phyloP scores from a whole-genome alignment of 768 basidiomycete genomes.

The Strobilomyces echinocephalus region DNA sequence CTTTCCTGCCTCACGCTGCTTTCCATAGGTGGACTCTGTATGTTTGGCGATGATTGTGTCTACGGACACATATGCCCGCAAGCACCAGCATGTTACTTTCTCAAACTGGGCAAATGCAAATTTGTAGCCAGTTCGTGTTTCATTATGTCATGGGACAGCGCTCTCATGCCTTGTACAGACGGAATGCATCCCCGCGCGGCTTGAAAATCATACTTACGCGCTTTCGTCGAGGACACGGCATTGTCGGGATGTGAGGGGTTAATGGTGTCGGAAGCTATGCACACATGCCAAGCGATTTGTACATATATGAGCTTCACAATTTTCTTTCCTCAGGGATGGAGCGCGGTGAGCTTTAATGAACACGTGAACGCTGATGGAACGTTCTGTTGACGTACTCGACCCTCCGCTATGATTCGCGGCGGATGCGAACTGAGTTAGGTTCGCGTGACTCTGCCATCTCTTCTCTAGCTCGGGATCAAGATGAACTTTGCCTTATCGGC shows the following conservation, averaged over 20 bases:
- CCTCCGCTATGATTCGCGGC: slow-evolving; percentile 25
- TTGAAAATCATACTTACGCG: slow-evolving; percentile 15
- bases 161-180: slow-evolving; percentile 24
- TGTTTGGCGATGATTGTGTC: slow-evolving; percentile 57
- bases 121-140: slow-evolving; percentile 51
- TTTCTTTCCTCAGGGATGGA: slow-evolving; percentile 23
- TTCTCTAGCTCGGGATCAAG: slow-evolving; percentile 21
- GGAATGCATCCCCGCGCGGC: slow-evolving; percentile 36
- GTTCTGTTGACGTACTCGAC: slow-evolving; percentile 32
- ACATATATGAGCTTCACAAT: slow-evolving; percentile 32
- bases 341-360: slow-evolving; percentile 23
- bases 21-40: slow-evolving; percentile 47
- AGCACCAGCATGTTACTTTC: slow-evolving; percentile 48
- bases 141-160: slow-evolving; percentile 5
- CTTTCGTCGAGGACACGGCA: slow-evolving; percentile 5
- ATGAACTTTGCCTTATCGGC: slow-evolving; percentile 29
- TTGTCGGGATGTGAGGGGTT: slow-evolving; percentile 11
- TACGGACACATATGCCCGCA: slow-evolving; percentile 36
- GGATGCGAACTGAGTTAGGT: slow-evolving; percentile 23
- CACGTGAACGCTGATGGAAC: slow-evolving; percentile 32
- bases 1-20: neutral
- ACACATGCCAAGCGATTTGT: slow-evolving; percentile 24
- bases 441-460: slow-evolving; percentile 25
- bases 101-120: slow-evolving; percentile 56
- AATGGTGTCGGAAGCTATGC: slow-evolving; percentile 9